Evolutionary conservation across 176 grass and related monocot genomes (phyloP), one percentile per base, ranked within the genome.

Genomic region (Tuctoria greenei): DNA sequence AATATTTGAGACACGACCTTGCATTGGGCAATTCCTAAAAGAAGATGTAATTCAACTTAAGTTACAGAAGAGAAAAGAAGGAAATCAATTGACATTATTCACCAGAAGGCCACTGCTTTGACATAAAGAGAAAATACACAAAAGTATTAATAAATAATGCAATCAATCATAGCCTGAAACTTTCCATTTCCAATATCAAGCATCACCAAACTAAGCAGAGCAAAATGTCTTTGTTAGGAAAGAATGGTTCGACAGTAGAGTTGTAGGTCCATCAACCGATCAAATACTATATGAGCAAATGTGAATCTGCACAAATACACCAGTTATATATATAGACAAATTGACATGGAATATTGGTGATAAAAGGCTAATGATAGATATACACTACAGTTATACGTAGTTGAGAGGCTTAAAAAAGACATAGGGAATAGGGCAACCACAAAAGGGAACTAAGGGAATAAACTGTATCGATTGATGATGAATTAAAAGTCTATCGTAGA

Each of bases 11-110:
- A 86, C 95, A 99, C 80, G 84, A 83, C 81, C 89, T 82, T 64
- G 95, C 90, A 88, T 95, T 99, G n/a, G 91, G 95, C 69, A 99
- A 79, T 73, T 91, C 95, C 95, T 99, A 88, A 84, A 38, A 85
- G n/a, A 79, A 86, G 39, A 65, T 43, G 71, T 6, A 85, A 39
- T 69, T 39, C 49, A 64, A 41, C 45, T 78, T 74, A 41, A 75
- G 71, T 80, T 75, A 64, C 35, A 15, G 63, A 84, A 44, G 34
- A 61, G 26, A 52, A 81, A 70, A 18, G 28, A 78, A 78, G 73
- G 68, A 60, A 78, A 79, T 69, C 11, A 54, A 23, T 56, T 24
- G n/a, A 4, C 2, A 47, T 4, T 28, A 67, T 56, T 44, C 35
- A 55, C 40, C 13, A 52, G 25, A 74, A 66, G 16, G 47, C 4